Conservation (phyloP, 495 filamentous ascomycete species). For the Neurospora sp. region DNA sequence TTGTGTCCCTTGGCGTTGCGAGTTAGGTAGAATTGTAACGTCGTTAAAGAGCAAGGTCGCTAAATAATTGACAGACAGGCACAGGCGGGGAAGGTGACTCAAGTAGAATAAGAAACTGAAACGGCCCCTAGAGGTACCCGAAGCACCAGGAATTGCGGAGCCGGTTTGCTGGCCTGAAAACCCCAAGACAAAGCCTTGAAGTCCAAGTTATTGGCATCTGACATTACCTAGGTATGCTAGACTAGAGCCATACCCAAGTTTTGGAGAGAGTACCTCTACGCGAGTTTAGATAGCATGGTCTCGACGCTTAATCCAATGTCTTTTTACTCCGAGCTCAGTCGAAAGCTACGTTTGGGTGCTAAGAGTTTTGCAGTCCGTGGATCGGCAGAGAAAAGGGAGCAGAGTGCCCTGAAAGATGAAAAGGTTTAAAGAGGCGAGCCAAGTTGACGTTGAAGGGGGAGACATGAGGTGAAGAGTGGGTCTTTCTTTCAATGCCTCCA, state of each 20-base stretch:
- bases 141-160: background rate
- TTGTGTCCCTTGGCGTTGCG: background rate
- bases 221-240: background rate
- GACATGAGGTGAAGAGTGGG: background rate
- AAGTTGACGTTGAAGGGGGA: background rate
- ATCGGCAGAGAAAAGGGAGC: background rate
- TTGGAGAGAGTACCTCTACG: background rate
- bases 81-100: background rate
- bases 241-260: background rate
- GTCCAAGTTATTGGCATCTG: background rate
- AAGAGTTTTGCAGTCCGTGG: background rate
- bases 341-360: background rate
- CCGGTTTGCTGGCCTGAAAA: background rate
- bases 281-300: background rate
- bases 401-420: background rate
- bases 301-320: background rate
- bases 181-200: background rate
- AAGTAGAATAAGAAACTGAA: background rate
- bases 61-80: background rate
- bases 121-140: background rate
- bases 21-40: background rate
- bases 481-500: background rate
- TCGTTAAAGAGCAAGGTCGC: background rate
- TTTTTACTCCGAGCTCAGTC: background rate
- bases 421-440: background rate